Evolutionary conservation across 2,329 filamentous ascomycete species (phyloP), one percentile per base, ranked within the genome.

Genomic region (Erysiphe neolycopersici): DNA sequence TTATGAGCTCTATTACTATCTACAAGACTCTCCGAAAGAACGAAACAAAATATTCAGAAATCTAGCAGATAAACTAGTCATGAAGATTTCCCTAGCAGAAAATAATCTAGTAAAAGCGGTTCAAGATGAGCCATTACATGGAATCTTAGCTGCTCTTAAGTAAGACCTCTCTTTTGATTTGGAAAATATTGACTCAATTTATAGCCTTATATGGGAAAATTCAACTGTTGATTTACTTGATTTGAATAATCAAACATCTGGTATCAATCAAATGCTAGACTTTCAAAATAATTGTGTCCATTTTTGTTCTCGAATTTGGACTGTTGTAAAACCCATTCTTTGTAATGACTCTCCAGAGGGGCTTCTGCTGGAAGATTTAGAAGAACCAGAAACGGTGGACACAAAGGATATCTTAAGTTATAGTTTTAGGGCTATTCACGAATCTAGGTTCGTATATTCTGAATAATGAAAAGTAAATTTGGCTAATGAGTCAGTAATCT

Each of bases 271-370:
- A 18, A 5, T 42, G 17, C 32, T 51, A n/a, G 37, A 36, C 5
- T 42, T 56, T 13, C 72, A 78, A 48, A 48, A 57, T 2, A 67
- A 70, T 3, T 66, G 84, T 1, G 61, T 81, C 12, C 52, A 54
- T 1, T 65, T 68, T 47, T 79, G 83, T 46, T 61, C 66, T 41
- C 65, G 68, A n/a, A 71, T 92, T 6, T 98, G 89, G 89, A 53
- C 61, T 0, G 68, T 72, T 22, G 82, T 94, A 5, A 71, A 71
- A 51, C 68, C 75, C 43, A 72, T 91, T 4, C 68, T 98, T 0
- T 98, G 89, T 54, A 78, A 92, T 48, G 89, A 94, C 59, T 92
- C 89, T 1, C 89, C 91, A 0, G 89, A 98, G 60, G 87, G 87
- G 0, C 76, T 89, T 57, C 63, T 82, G 3, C 78, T 76, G 0